Base-by-base conservation (phyloP, 1,284 basidiomycete species). In the Ustilago tritici region DNA sequence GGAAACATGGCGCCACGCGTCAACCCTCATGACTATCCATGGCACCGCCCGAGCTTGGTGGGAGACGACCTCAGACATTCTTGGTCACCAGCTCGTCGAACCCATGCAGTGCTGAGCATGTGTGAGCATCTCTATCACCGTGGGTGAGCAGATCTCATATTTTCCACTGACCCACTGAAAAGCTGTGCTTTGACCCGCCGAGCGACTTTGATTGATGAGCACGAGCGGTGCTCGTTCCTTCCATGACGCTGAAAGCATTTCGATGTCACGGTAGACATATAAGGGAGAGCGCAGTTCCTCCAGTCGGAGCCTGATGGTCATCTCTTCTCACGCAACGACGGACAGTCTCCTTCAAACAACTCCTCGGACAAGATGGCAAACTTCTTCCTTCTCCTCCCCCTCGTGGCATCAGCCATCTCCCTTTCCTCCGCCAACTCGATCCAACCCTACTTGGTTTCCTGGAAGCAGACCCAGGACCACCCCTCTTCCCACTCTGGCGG, bases 331-430 rank as follows among this genome's bases (percentile, higher is more conserved):
- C 23, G 23, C 23, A 28, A 28, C 23, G 3, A 28, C 23, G 23
- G 3, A 28, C 23, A 28, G 3, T 28, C 23, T 36, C 32, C 34
- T 34, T n/a, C 52, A 7, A n/a, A 19, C 5, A 19, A 19, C 43
- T 19, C 3, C 23, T 46, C 34, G 9, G 32, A 9, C 32, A 56
- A 56, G 6, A 66, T 66, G 65, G 47, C 43, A 55, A 9, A 32
- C n/a, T 36, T 58, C 56, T 28, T 34, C 17, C 19, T 50, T 23
- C 59, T 68, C 60, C 23, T 68, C 9, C 41, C 65, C 28, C 19
- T 68, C 15, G 60, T 61, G 46, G 57, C 57, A 1, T 23, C 35
- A 10, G 57, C 57, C 46, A 34, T 59, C n/a, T 1, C 56, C 3
- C 35, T 19, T 10, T 3, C 57, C 46, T 28, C 32, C 31, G 56